Evolutionary conservation across 169 alveolate genomes (phyloP).

Genomic region (Fabrea salina): DNA sequence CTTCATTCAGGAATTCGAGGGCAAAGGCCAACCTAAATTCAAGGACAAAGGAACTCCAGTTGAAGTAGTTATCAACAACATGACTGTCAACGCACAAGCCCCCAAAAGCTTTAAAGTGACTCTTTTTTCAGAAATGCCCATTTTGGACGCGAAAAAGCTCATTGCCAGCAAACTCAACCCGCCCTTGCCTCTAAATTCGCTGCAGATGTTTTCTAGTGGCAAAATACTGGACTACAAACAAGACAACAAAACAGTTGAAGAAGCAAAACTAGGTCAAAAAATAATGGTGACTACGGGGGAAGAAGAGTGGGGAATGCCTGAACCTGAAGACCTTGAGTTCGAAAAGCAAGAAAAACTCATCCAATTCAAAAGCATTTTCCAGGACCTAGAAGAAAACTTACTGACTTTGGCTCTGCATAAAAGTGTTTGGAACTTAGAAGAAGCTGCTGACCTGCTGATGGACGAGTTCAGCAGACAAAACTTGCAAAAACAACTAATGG

Average conservation of each 20-base stretch:
- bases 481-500: not conserved
- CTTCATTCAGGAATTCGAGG: slow-evolving; percentile 16
- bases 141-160: not conserved
- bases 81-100: not conserved
- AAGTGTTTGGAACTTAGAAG: not conserved
- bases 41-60: not conserved
- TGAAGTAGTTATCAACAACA: not conserved
- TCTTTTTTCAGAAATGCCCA: not conserved
- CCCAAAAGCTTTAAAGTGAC: not conserved
- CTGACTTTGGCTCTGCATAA: slow-evolving; percentile 11
- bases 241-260: not conserved
- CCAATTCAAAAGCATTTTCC: not conserved
- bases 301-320: not conserved
- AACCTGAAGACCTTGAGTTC: not conserved
- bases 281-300: too few species aligned
- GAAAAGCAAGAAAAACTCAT: too few species aligned
- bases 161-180: not conserved
- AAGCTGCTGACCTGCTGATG: not conserved
- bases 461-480: not conserved
- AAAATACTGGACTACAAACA: not conserved
- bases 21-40: not conserved
- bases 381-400: not conserved
- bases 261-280: not conserved
- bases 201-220: not conserved
- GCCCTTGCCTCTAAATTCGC: not conserved